Base-by-base conservation (phyloP, 2,329 filamentous ascomycete genomes). In the Lachnellula cervina region DNA sequence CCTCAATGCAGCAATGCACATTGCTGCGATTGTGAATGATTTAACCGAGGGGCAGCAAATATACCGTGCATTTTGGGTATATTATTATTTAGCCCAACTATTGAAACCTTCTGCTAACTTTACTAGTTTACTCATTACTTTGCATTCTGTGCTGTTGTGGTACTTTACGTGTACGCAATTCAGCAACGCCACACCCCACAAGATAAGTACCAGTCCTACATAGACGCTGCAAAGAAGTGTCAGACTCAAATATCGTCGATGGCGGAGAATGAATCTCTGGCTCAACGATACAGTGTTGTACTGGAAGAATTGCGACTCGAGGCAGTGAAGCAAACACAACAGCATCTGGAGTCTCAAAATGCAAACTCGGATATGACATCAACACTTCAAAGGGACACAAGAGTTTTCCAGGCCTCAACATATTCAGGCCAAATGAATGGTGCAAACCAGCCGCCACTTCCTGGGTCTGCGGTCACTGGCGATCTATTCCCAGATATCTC, bases 81-180 rank as follows among this genome's bases (percentile, higher is more conserved):
- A 69, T 49, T 0, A 6, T 9, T 4, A 32, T 23, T 32, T 40
- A 16, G 17, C 9, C 28, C 2, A n/a, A n/a, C n/a, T n/a, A n/a
- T 4, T 9, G 28, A 40, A 11, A 43, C 19, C 8, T 23, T 5
- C 34, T 14, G n/a, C 52, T 56, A 16, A 59, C 6, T 16, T 17
- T 7, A 3, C 0, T 21, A 72, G 69, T 71, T 72, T 45, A 70
- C 67, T 0, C 73, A 74, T 23, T 77, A 78, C 52, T 74, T 73
- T 51, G 74, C 71, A 1, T 78, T 77, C 45, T 75, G 68, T 13
- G 76, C 75, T 0, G 71, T 75, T 2, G 73, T 76, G 1, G 69
- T 77, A 1, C 64, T 77, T 2, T 77, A 77, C 54, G 71, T 77
- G 4, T 74, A 73, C 43, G 70, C 71, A 4, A 77, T 77, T 9